These are phyloP conservation scores for Alternaria sp. DNA, from an alignment of 2,329 filamentous ascomycete genomes.

Conservation along the genomic window DNA sequence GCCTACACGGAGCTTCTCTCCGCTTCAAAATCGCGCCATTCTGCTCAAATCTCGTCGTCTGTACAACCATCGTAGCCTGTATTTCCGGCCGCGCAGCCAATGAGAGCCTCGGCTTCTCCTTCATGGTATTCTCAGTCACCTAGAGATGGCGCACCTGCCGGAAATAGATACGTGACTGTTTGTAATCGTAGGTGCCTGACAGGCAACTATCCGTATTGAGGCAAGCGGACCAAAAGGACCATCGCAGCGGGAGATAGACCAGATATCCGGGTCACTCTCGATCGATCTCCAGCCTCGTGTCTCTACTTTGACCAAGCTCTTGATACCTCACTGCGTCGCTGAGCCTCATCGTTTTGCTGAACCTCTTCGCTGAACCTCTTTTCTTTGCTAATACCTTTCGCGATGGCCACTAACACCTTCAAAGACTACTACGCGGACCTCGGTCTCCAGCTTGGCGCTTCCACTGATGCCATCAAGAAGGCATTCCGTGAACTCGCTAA, in stretches of 20 bases:
- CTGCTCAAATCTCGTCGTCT: background rate
- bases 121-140: background rate
- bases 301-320: background rate
- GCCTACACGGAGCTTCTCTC: background rate
- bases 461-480: constrained; percentile 85
- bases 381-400: background rate
- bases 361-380: background rate
- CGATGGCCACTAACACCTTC: constrained; percentile 29
- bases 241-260: background rate
- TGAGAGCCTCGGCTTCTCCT: background rate
- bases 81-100: background rate
- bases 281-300: background rate
- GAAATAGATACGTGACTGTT: background rate
- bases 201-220: background rate
- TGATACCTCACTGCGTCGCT: background rate
- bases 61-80: background rate
- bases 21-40: background rate
- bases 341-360: background rate
- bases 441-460: constrained; percentile 78
- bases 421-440: constrained; percentile 84
- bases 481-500: constrained; percentile 95
- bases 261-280: background rate
- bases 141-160: background rate
- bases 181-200: background rate
- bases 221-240: background rate